Conservation (phyloP, 2,329 filamentous ascomycete genomes). For the Alternaria gaisen region DNA sequence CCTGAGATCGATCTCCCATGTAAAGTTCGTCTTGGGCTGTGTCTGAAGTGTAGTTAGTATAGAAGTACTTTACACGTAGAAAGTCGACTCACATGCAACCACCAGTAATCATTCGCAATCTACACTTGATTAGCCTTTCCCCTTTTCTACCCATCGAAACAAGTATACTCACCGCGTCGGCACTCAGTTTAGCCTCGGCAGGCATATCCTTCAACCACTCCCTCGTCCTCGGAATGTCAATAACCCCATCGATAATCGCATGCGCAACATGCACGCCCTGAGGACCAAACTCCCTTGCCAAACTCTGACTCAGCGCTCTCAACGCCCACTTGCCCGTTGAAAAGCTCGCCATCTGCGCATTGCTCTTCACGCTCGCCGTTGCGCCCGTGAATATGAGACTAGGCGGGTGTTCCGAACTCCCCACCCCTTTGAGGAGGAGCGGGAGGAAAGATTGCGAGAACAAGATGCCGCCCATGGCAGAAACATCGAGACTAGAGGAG, state of each 20-base stretch:
- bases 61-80: too few species aligned
- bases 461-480: conserved; percentile 71
- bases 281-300: conserved; percentile 85
- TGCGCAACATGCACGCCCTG: conserved; percentile 84
- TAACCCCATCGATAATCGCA: conserved; percentile 83
- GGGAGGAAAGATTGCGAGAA: conserved; percentile 79
- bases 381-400: conserved; percentile 87
- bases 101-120: conserved; percentile 90
- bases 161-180: conserved; percentile 72
- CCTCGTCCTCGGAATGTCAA: conserved; percentile 79
- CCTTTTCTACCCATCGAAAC: too few species aligned
- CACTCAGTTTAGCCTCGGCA: conserved; percentile 73
- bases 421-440: conserved; percentile 70
- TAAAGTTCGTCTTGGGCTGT: conserved; percentile 80
- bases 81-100: conserved; percentile 64
- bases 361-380: conserved; percentile 79
- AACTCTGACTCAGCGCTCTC: conserved; percentile 75
- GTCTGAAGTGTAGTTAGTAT: conserved; percentile 47
- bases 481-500: conserved; percentile 57
- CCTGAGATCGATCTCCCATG: conserved; percentile 81
- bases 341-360: conserved; percentile 74
- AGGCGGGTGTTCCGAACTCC: conserved; percentile 69
- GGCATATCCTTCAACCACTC: conserved; percentile 64
- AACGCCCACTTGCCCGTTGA: conserved; percentile 82
- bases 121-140: conserved; percentile 44